Conservation (phyloP, 2,329 filamentous ascomycete genomes). For the Penicillium sclerotigenum region DNA sequence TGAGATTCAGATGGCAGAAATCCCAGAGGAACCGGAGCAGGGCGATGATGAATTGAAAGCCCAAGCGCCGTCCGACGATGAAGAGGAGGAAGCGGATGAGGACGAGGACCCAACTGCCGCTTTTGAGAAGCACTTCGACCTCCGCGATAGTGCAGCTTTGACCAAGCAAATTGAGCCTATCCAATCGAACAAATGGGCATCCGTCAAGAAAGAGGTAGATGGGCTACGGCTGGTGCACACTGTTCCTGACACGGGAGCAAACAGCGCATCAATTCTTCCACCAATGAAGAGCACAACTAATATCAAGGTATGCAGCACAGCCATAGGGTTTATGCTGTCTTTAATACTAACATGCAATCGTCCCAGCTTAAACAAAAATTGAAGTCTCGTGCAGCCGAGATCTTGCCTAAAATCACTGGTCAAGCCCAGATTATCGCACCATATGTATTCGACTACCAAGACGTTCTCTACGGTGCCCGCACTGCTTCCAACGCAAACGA, state of each 20-base stretch:
- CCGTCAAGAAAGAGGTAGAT: slow-evolving; percentile 39
- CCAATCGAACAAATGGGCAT: slow-evolving; percentile 49
- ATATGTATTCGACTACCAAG: slow-evolving; percentile 76
- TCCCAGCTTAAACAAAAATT: slow-evolving; percentile 72
- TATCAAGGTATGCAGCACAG: slow-evolving; percentile 34
- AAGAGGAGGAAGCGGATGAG: slow-evolving; percentile 37
- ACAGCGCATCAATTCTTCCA: slow-evolving; percentile 25
- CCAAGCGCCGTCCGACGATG: slow-evolving; percentile 47
- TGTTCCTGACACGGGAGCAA: slow-evolving; percentile 29
- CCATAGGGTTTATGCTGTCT: background rate
- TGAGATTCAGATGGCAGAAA: slow-evolving; percentile 24
- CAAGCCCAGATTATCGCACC: slow-evolving; percentile 66
- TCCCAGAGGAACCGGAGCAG: slow-evolving; percentile 28
- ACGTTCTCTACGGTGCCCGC: slow-evolving; percentile 72
- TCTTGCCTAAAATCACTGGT: slow-evolving; percentile 57
- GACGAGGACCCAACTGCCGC: slow-evolving; percentile 59
- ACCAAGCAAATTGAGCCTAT: slow-evolving; percentile 50
- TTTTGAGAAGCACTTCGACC: slow-evolving; percentile 76
- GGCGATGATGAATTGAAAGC: slow-evolving; percentile 47
- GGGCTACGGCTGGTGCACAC: slow-evolving; percentile 32
- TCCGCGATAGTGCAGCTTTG: slow-evolving; percentile 61
- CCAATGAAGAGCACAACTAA: slow-evolving; percentile 32
- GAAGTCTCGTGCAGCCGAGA: slow-evolving; percentile 51
- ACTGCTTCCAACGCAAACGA: slow-evolving; percentile 65
- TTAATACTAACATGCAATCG: slow-evolving; percentile 23